Base-by-base conservation (phyloP, 2,329 filamentous ascomycete genomes). In the Aureobasidium mangrovei region DNA sequence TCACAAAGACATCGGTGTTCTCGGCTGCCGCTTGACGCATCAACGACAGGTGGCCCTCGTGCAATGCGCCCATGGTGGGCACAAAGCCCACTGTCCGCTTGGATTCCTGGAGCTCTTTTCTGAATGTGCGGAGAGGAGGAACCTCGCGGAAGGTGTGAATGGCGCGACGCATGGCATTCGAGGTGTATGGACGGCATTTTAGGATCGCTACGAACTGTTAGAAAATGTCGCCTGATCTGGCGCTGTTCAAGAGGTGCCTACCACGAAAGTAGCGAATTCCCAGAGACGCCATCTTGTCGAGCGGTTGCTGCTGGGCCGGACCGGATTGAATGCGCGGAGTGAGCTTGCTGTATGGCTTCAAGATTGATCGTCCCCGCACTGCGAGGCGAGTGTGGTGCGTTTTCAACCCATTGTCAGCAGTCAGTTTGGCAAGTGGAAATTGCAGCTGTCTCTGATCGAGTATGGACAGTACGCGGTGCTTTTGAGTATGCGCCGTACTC, bases 61-160 rank as follows among this genome's bases (percentile, higher is more conserved):
- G 93, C n/a, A 98, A 79, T 47, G 93, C 93, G 59, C 93, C 93
- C 93, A 98, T 97, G 32, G 93, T 98, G 1, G 93, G 93, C 35
- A 98, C 90, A 29, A 98, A 82, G 56, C 86, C 89, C 56, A 98
- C 83, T 42, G 83, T 84, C 55, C 85, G 81, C 62, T 85, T 80
- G 64, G 83, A 77, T 57, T 82, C 71, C 35, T 82, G 72, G 57
- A 90, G 81, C 39, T 82, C 78, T 26, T 74, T 77, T 35, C 89
- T 83, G 75, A 85, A 86, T 62, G 77, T 70, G 38, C 88, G 86
- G 49, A 95, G 74, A 8, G 81, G 75, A 10, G 83, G 73, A 56
- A 93, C 83, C 68, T 88, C 80, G 62, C 88, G 87, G 67, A 95
- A 86, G 63, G 96, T 70, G 57, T 81, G 81, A 60, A 89, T 53